Evolutionary conservation across 2,329 filamentous ascomycete genomes (phyloP).

Genomic region (Rhinocladiella similis): DNA sequence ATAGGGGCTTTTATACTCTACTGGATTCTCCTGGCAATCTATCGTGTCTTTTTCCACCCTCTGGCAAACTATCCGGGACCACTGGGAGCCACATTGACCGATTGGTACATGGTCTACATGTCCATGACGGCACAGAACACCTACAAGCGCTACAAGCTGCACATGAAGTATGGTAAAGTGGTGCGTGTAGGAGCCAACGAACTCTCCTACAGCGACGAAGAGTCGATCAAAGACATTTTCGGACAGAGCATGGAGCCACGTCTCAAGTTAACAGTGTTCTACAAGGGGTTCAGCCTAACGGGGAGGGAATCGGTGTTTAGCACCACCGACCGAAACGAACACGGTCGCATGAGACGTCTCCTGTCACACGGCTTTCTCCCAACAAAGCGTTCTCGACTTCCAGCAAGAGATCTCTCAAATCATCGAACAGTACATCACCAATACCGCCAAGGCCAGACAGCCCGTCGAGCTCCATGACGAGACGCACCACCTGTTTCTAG

Average conservation of each 20-base stretch:
- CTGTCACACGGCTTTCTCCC: conserved; percentile 38
- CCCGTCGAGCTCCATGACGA: conserved; percentile 42
- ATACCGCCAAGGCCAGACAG: conserved; percentile 39
- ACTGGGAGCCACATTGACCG: not conserved
- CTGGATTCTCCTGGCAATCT: not conserved
- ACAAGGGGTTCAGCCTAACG: conserved; percentile 47
- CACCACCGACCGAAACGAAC: conserved; percentile 11
- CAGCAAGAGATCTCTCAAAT: conserved; percentile 47
- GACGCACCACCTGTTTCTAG: conserved; percentile 31
- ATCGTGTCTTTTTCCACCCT: not conserved
- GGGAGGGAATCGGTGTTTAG: conserved; percentile 51
- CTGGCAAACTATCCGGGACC: not conserved
- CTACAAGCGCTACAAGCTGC: not conserved
- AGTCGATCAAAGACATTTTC: not conserved
- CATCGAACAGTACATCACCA: conserved; percentile 42
- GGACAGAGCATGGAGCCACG: not conserved
- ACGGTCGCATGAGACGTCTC: conserved; percentile 31
- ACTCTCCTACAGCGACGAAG: not conserved
- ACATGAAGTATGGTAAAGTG: not conserved
- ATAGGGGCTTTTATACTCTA: not conserved
- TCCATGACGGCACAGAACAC: not conserved
- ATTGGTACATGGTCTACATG: not conserved
- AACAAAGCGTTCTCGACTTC: conserved; percentile 39
- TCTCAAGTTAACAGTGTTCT: conserved; percentile 1
- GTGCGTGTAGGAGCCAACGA: not conserved